phyloP scores from a whole-genome alignment of 768 basidiomycete genomes.

The Suillus variegatus region DNA sequence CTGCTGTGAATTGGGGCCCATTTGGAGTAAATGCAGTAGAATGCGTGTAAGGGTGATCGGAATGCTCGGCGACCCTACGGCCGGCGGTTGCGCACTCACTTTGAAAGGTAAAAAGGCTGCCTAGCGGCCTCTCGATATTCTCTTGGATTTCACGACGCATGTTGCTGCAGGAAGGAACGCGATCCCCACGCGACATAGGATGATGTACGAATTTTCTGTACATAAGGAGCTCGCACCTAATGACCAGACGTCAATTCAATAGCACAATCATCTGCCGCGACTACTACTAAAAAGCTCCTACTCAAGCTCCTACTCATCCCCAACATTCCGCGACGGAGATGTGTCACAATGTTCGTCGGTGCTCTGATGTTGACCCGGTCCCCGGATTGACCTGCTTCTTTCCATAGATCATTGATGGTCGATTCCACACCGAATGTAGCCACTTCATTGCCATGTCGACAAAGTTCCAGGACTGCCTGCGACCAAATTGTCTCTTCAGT shows the following conservation, averaged over 20 bases:
- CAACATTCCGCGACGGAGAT: slow-evolving; percentile 36
- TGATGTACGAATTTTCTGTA: slow-evolving; percentile 29
- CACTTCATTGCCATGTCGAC: slow-evolving; percentile 78
- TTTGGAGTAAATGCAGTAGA: slow-evolving; percentile 1
- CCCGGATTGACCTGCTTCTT: slow-evolving; percentile 8
- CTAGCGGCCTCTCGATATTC: slow-evolving; percentile 8
- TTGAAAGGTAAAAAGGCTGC: slow-evolving; percentile 17
- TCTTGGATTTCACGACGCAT: slow-evolving; percentile 19
- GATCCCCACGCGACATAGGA: slow-evolving; percentile 39
- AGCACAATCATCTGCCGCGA: background rate
- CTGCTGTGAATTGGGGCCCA: background rate
- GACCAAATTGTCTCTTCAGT: slow-evolving; percentile 70
- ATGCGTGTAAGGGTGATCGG: slow-evolving; percentile 5
- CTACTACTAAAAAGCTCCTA: background rate
- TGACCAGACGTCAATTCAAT: background rate
- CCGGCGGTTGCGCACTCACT: slow-evolving; percentile 11
- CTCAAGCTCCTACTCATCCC: slow-evolving; percentile 6
- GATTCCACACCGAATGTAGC: slow-evolving; percentile 66
- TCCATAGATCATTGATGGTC: slow-evolving; percentile 71
- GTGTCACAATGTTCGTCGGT: slow-evolving; percentile 70
- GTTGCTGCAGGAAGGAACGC: slow-evolving; percentile 35
- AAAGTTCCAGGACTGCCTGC: slow-evolving; percentile 63
- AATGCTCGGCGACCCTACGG: slow-evolving; percentile 10
- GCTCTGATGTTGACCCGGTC: slow-evolving; percentile 8
- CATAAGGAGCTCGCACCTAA: slow-evolving; percentile 25